Evolutionary conservation across 345 rosid genomes (phyloP).

Genomic region (Lepidium didymum): DNA sequence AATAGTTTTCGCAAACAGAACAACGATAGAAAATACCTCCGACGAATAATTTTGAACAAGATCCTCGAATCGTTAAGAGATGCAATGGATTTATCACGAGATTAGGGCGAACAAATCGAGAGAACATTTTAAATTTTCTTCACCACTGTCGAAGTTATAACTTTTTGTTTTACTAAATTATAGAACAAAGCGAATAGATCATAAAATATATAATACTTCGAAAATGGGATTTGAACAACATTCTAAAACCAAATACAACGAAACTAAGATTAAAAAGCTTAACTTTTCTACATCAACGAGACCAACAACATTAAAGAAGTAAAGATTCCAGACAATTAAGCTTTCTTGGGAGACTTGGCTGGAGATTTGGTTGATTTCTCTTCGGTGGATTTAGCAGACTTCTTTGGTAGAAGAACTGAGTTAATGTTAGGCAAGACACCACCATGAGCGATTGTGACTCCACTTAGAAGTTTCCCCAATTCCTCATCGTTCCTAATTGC

Average conservation of each 20-base stretch:
- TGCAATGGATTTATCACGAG: not conserved
- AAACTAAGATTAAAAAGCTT: not conserved
- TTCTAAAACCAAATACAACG: not conserved
- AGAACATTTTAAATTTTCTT: constrained; percentile 14
- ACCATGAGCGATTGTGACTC: constrained; percentile 75
- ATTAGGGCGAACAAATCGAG: not conserved
- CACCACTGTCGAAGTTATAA: too few relatives aligned
- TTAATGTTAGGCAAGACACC: constrained; percentile 76
- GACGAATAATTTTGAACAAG: constrained; percentile 43
- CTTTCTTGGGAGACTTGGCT: constrained; percentile 31
- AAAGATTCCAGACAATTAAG: not conserved
- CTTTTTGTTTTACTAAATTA: too few relatives aligned
- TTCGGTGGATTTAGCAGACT: constrained; percentile 38
- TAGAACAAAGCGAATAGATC: not conserved
- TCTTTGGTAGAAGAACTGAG: constrained; percentile 68
- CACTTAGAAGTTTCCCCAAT: constrained; percentile 58
- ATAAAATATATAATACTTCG: not conserved
- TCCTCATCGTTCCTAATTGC: constrained; percentile 79
- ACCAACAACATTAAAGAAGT: not conserved
- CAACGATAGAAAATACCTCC: constrained; percentile 35
- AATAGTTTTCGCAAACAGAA: too few relatives aligned
- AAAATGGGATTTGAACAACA: not conserved
- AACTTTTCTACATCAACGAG: not conserved
- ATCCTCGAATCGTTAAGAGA: constrained; percentile 12
- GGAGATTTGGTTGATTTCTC: constrained; percentile 60